These are phyloP conservation scores for Candida pini DNA, from an alignment of 805 yeast species.

Conservation along the genomic window DNA sequence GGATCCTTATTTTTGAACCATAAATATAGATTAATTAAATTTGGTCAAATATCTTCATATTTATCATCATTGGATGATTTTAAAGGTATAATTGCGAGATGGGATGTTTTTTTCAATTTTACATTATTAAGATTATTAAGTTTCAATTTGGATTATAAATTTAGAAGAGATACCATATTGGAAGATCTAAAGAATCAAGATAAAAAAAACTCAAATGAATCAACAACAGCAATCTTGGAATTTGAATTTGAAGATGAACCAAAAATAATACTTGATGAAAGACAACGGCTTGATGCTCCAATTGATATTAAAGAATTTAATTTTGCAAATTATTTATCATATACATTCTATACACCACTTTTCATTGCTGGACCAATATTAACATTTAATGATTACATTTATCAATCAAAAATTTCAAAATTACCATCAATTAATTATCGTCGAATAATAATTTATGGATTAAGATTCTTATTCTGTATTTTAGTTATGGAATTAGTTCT, in stretches of 20 bases:
- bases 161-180: slow-evolving; percentile 26
- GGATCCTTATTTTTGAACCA: slow-evolving; percentile 75
- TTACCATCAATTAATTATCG: slow-evolving; percentile 53
- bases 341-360: slow-evolving; percentile 78
- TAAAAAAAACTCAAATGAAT: slow-evolving; percentile 7
- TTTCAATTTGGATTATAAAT: slow-evolving; percentile 70
- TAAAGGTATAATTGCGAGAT: slow-evolving; percentile 75
- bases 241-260: background rate
- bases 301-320: slow-evolving; percentile 57
- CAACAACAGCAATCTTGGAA: slow-evolving; percentile 2
- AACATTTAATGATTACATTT: slow-evolving; percentile 85
- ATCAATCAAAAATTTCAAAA: slow-evolving; percentile 53
- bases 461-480: slow-evolving; percentile 66
- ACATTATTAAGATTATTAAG: slow-evolving; percentile 80
- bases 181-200: slow-evolving; percentile 11
- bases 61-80: slow-evolving; percentile 58
- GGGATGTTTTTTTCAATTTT: slow-evolving; percentile 96
- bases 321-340: slow-evolving; percentile 64
- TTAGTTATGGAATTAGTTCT: slow-evolving; percentile 83
- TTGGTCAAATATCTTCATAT: slow-evolving; percentile 35
- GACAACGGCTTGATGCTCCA: slow-evolving; percentile 60
- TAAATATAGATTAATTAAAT: slow-evolving; percentile 46
- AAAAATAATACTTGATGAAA: slow-evolving; percentile 37
- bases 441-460: slow-evolving; percentile 54
- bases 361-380: slow-evolving; percentile 94